These are phyloP conservation scores for Tagetes patula DNA, from an alignment of 129 eudicot genomes.

Conservation along the genomic window DNA sequence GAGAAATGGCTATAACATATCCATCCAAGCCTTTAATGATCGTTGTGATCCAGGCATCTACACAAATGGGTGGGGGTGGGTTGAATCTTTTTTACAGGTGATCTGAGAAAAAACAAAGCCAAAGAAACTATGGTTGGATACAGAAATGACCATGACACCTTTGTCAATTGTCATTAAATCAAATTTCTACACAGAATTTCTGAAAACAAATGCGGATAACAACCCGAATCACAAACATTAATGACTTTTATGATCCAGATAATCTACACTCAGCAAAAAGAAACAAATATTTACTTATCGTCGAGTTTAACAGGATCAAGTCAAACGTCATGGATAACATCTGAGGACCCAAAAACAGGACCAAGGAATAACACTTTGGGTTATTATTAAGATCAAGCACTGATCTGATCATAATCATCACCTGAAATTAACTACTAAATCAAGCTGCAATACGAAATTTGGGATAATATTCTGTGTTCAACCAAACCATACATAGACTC, in stretches of 20 bases:
- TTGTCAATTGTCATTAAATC: background rate
- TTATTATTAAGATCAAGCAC: conserved; percentile 4
- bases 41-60: conserved; percentile 9
- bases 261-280: background rate
- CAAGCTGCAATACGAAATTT: background rate
- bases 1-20: background rate
- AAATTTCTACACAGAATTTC: background rate
- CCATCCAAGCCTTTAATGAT: conserved; percentile 4
- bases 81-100: background rate
- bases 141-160: background rate
- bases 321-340: conserved; percentile 4
- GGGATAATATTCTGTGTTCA: background rate
- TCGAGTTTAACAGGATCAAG: background rate
- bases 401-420: background rate
- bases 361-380: background rate
- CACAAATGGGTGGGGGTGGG: background rate
- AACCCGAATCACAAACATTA: background rate
- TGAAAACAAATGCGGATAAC: background rate
- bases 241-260: background rate
- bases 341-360: background rate
- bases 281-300: background rate
- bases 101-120: conserved; percentile 1
- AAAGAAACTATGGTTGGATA: background rate
- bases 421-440: background rate
- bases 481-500: background rate